phyloP scores from a whole-genome alignment of 257 asterid genomes.

The Linaria vulgaris region DNA sequence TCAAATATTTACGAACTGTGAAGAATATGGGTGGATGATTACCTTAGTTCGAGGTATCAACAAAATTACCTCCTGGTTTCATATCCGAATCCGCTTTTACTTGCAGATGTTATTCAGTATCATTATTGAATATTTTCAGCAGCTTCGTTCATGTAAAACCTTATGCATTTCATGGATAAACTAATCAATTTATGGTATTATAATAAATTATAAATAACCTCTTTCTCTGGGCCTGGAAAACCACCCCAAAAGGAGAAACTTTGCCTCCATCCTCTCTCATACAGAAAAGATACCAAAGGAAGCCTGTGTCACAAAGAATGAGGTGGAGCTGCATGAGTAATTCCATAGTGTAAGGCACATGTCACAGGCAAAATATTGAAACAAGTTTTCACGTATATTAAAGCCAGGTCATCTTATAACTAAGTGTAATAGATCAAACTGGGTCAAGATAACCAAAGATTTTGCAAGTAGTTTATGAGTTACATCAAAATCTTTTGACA shows the following conservation, averaged over 20 bases:
- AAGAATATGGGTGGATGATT: no score
- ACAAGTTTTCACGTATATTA: no score
- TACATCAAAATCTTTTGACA: not conserved
- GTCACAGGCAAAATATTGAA: no score
- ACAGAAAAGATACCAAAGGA: constrained; percentile 73
- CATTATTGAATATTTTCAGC: no score
- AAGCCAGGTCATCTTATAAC: no score
- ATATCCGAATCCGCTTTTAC: no score
- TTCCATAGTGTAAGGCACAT: not conserved
- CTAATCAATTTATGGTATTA: not conserved
- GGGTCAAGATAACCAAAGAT: constrained; percentile 6
- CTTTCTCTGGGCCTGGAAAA: constrained; percentile 91
- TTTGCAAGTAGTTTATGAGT: not conserved
- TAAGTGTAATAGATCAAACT: not conserved
- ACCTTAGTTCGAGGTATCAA: no score
- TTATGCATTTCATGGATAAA: not conserved
- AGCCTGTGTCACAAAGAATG: constrained; percentile 36
- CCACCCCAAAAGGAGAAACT: constrained; percentile 69
- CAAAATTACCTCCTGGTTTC: no score
- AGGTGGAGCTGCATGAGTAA: not conserved
- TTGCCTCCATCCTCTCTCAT: constrained; percentile 95
- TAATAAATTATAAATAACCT: constrained; percentile 41
- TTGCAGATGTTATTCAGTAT: no score
- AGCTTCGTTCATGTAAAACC: no score
- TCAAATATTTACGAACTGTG: no score